Evolutionary conservation across 164 flowering plant genomes (phyloP).

Genomic region (Umbellularia californica): DNA sequence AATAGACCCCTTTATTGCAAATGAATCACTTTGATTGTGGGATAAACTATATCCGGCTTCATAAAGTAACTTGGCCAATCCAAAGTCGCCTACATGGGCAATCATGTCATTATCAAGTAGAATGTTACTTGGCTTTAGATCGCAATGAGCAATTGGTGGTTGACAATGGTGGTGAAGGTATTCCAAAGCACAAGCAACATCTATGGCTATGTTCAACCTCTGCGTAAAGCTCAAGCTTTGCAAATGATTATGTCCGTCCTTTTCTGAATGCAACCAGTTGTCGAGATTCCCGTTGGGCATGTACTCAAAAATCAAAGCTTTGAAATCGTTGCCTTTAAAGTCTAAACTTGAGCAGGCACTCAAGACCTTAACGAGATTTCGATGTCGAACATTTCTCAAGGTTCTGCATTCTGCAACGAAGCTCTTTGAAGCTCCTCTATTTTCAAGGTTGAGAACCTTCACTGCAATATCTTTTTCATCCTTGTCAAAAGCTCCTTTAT

Average conservation of each 20-base stretch:
- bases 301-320: conserved; percentile 26
- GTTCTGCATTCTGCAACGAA: conserved; percentile 30
- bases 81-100: conserved; percentile 19
- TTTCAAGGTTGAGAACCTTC: conserved; percentile 30
- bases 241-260: background rate
- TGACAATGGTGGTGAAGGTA: conserved; percentile 31
- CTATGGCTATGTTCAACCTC: conserved; percentile 18
- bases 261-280: conserved; percentile 13
- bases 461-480: conserved; percentile 22
- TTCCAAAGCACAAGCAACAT: conserved; percentile 27
- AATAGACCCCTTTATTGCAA: conserved; percentile 9
- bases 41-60: background rate
- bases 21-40: background rate
- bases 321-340: conserved; percentile 27
- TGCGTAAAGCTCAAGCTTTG: background rate
- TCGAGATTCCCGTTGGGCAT: conserved; percentile 18
- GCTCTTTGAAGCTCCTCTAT: conserved; percentile 23
- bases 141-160: conserved; percentile 9
- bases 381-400: conserved; percentile 24
- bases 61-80: conserved; percentile 11
- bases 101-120: conserved; percentile 15
- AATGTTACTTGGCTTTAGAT: conserved; percentile 22
- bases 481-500: conserved; percentile 18
- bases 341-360: conserved; percentile 27
- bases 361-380: conserved; percentile 31